Evolutionary conservation across 2,329 filamentous ascomycete genomes (phyloP).

Genomic region (Pestalotiopsis sp.): DNA sequence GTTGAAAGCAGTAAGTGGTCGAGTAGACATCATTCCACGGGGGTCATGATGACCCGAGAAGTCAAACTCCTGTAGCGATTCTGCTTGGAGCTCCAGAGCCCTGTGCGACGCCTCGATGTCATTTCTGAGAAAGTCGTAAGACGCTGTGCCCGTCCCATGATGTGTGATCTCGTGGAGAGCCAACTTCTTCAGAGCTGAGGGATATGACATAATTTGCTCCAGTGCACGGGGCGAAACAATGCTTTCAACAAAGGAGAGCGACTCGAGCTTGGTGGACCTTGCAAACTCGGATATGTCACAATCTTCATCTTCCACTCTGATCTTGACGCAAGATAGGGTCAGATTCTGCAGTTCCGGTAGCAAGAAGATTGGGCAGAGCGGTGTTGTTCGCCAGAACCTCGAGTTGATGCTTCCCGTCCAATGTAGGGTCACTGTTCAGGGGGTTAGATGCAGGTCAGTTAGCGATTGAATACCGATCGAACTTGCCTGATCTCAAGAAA

Average conservation of each 20-base stretch:
- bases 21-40: background rate
- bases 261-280: background rate
- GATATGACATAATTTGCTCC: slow-evolving; percentile 5
- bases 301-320: background rate
- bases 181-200: background rate
- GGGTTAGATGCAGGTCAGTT: background rate
- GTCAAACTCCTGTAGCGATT: background rate
- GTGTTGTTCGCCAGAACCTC: slow-evolving; percentile 4
- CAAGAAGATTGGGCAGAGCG: background rate
- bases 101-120: background rate
- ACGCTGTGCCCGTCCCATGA: background rate
- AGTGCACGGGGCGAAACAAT: background rate
- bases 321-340: slow-evolving; percentile 4
- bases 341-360: background rate
- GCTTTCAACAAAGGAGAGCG: background rate
- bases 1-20: background rate
- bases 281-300: background rate
- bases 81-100: background rate
- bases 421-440: background rate
- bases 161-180: background rate
- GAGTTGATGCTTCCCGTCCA: slow-evolving; percentile 1
- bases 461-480: too few relatives aligned
- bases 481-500: slow-evolving; percentile 2
- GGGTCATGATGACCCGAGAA: background rate
- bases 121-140: background rate